Evolutionary conservation across 148 eudicot species (phyloP).

Genomic region (Limonium bicolor): DNA sequence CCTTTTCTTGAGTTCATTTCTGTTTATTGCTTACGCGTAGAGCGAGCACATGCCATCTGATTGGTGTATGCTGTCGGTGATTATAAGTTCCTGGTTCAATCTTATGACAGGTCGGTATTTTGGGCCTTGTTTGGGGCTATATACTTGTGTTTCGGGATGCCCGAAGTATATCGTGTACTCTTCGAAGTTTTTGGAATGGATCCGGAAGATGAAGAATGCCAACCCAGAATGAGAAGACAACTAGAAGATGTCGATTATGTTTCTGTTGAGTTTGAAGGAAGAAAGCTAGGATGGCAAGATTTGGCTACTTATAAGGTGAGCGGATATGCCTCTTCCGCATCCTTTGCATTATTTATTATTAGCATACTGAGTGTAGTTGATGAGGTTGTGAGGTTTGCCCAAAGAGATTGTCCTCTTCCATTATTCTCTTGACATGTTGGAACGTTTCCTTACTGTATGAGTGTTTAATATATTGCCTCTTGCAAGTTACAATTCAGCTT

Average conservation of each 20-base stretch:
- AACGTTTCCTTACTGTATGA: too few relatives aligned
- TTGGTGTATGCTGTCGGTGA: background rate
- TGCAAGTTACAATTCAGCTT: too few relatives aligned
- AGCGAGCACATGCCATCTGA: too few relatives aligned
- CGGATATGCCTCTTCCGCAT: too few relatives aligned
- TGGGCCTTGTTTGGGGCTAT: constrained; percentile 97
- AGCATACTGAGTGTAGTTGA: too few relatives aligned
- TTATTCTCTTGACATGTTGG: too few relatives aligned
- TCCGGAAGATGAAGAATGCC: constrained; percentile 93
- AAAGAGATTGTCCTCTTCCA: too few relatives aligned
- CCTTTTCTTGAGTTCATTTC: too few relatives aligned
- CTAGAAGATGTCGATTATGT: constrained; percentile 95
- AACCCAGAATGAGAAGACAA: constrained; percentile 87
- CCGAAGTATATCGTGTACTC: constrained; percentile 94
- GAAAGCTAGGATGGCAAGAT: constrained; percentile 86
- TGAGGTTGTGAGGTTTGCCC: too few relatives aligned
- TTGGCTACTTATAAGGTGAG: constrained; percentile 84
- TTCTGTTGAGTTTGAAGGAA: constrained; percentile 81
- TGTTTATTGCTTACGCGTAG: too few relatives aligned
- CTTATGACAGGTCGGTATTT: constrained; percentile 66
- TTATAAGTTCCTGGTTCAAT: background rate
- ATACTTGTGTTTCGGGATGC: constrained; percentile 93
- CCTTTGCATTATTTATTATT: too few relatives aligned
- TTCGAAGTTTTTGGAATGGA: constrained; percentile 99
- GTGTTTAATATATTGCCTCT: too few relatives aligned